Percentiles rank a stretch among this genome's conserved stretches.
Evolutionary conservation across 2,329 filamentous ascomycete genomes (phyloP).

Genomic region (Tolypocladium cylindrosporum): DNA sequence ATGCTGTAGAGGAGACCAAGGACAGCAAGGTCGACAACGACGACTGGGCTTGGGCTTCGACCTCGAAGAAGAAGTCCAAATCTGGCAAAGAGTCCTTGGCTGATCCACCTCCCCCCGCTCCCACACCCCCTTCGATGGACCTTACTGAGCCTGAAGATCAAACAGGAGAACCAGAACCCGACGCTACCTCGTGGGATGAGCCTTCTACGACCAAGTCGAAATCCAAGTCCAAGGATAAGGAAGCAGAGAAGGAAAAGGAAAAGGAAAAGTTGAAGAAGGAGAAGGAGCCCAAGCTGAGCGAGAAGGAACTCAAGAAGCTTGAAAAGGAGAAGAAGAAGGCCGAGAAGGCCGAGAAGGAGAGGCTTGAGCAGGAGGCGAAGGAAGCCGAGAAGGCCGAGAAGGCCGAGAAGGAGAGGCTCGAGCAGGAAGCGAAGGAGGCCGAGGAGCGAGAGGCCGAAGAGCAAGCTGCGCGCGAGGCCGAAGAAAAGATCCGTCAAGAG

Average conservation of each 20-base stretch:
- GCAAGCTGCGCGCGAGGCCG: constrained; percentile 15
- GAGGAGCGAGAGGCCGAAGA: constrained; percentile 20
- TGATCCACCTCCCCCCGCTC: constrained; percentile 35
- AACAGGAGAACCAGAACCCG: constrained; percentile 25
- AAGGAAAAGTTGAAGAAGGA: constrained; percentile 28
- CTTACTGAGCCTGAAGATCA: constrained; percentile 26
- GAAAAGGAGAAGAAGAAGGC: constrained; percentile 37
- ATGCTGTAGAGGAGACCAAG: constrained; percentile 33
- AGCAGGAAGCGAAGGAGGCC: constrained; percentile 14
- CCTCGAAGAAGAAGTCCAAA: constrained; percentile 33
- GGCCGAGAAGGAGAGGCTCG: constrained; percentile 23
- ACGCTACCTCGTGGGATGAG: constrained; percentile 25
- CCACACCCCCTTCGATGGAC: constrained; percentile 37
- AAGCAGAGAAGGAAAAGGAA: constrained; percentile 16
- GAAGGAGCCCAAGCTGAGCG: constrained; percentile 31
- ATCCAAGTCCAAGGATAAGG: constrained; percentile 32
- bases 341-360: constrained; percentile 27
- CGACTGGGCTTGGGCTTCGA: constrained; percentile 31
- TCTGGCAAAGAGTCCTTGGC: constrained; percentile 24
- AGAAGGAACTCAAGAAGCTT: constrained; percentile 41
- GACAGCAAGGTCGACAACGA: constrained; percentile 32
- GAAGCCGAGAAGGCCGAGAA: constrained; percentile 24
- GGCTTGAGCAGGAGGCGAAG: constrained; percentile 11
- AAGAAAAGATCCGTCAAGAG: constrained; percentile 18
- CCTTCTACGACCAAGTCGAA: constrained; percentile 21